These are phyloP conservation scores for Aspergillus bridgeri DNA, from an alignment of 495 filamentous ascomycete genomes.

Conservation along the genomic window DNA sequence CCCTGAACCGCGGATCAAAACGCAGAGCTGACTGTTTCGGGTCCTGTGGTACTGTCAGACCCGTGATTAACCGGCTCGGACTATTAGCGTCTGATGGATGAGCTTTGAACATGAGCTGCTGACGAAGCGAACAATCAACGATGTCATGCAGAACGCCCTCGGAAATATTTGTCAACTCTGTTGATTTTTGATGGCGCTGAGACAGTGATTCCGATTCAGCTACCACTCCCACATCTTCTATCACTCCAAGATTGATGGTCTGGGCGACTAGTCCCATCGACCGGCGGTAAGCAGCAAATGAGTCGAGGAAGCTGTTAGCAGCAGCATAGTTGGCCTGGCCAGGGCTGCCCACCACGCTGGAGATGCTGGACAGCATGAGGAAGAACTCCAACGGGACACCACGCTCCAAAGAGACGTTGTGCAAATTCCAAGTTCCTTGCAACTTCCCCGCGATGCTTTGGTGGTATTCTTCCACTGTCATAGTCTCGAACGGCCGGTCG, in stretches of 20 bases:
- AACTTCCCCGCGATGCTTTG: slow-evolving; percentile 5
- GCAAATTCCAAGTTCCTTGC: slow-evolving; percentile 13
- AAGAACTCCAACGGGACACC: slow-evolving; percentile 9
- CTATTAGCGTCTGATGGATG: neutral
- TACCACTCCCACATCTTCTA: slow-evolving; percentile 10
- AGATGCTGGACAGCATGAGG: slow-evolving; percentile 11
- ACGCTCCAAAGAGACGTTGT: slow-evolving; percentile 7
- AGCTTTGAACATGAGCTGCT: neutral
- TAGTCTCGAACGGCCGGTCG: slow-evolving; percentile 11
- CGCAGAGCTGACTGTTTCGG: slow-evolving; percentile 3
- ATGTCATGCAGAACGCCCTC: slow-evolving; percentile 5
- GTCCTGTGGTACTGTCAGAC: slow-evolving; percentile 7
- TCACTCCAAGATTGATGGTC: slow-evolving; percentile 7
- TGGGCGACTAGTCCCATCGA: slow-evolving; percentile 1
- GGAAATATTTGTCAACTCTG: neutral
- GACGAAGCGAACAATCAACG: neutral
- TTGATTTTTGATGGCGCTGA: neutral
- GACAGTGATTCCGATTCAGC: slow-evolving; percentile 3
- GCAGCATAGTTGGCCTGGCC: slow-evolving; percentile 18
- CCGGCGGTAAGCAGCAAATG: slow-evolving; percentile 9
- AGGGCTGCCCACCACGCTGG: slow-evolving; percentile 8
- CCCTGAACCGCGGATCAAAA: slow-evolving; percentile 8
- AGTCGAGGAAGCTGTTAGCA: slow-evolving; percentile 12
- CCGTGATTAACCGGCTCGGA: slow-evolving; percentile 5
- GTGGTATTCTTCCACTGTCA: slow-evolving; percentile 13